phyloP scores from a whole-genome alignment of 2,329 filamentous ascomycete genomes.

The Madurella mycetomatis region DNA sequence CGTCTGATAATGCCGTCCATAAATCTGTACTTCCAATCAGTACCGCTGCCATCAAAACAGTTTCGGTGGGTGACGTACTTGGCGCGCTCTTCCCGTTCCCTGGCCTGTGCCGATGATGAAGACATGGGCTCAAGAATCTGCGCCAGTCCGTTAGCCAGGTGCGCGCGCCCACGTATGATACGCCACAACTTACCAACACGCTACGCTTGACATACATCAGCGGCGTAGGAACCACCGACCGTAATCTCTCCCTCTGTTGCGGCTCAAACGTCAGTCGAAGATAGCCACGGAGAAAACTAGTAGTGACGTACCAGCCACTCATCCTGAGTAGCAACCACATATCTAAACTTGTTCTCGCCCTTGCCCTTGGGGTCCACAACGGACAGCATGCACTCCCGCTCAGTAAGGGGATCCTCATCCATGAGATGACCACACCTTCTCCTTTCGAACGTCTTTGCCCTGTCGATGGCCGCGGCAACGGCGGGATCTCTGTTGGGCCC shows the following conservation, averaged over 20 bases:
- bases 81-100: constrained; percentile 63
- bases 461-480: constrained; percentile 66
- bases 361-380: constrained; percentile 71
- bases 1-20: constrained; percentile 33
- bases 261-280: neutral
- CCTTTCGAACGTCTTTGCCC: constrained; percentile 69
- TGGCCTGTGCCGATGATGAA: constrained; percentile 56
- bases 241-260: constrained; percentile 21
- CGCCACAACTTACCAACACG: constrained; percentile 52
- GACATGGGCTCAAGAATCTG: constrained; percentile 48
- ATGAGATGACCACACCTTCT: constrained; percentile 74
- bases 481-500: constrained; percentile 51
- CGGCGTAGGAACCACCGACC: constrained; percentile 40
- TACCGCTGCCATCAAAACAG: neutral
- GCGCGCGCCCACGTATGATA: constrained; percentile 23
- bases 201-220: constrained; percentile 74
- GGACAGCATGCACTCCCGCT: constrained; percentile 64
- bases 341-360: constrained; percentile 70
- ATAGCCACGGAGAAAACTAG: neutral
- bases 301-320: constrained; percentile 42
- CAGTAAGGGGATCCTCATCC: constrained; percentile 62
- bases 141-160: constrained; percentile 43
- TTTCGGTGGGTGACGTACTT: constrained; percentile 46
- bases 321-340: constrained; percentile 73
- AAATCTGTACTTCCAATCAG: constrained; percentile 19